A percentile compares a stretch with the other conserved stretches of the same genome.
Conservation (phyloP, 2,329 filamentous ascomycete species). For the Cercospora sp. region DNA sequence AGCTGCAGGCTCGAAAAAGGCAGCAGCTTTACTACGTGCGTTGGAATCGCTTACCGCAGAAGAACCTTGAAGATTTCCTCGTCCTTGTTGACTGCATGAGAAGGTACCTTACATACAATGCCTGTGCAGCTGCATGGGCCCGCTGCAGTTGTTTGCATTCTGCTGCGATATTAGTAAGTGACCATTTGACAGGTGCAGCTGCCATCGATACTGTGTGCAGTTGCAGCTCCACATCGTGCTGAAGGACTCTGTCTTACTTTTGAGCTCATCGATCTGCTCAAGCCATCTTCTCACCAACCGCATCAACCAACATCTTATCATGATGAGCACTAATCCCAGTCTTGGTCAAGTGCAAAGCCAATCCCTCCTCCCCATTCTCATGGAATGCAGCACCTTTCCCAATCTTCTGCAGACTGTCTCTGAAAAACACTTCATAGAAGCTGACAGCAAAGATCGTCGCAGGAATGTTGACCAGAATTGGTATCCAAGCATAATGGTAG, state of each 20-base stretch:
- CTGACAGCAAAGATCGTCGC: constrained; percentile 57
- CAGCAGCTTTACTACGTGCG: not conserved
- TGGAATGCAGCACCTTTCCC: constrained; percentile 53
- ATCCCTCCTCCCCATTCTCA: constrained; percentile 53
- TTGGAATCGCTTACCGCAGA: not conserved
- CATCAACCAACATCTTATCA: not conserved
- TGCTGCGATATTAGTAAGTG: not conserved
- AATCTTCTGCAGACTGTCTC: constrained; percentile 56
- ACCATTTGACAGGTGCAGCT: not conserved
- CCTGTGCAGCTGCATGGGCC: not conserved
- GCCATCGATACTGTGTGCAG: not conserved
- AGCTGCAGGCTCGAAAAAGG: not conserved
- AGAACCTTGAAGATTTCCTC: not conserved
- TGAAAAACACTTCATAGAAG: constrained; percentile 57
- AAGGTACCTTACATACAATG: not conserved
- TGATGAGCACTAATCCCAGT: constrained; percentile 27
- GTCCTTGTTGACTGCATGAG: not conserved
- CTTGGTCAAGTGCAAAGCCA: constrained; percentile 45
- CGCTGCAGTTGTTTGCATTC: not conserved
- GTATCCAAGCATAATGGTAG: constrained; percentile 54
- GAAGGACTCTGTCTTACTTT: too few species aligned
- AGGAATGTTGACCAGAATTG: constrained; percentile 58
- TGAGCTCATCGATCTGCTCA: not conserved
- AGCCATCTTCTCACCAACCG: not conserved
- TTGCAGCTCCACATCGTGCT: not conserved